Conservation (phyloP, 441 rosid genomes). For the Adansonia rubrostipa region DNA sequence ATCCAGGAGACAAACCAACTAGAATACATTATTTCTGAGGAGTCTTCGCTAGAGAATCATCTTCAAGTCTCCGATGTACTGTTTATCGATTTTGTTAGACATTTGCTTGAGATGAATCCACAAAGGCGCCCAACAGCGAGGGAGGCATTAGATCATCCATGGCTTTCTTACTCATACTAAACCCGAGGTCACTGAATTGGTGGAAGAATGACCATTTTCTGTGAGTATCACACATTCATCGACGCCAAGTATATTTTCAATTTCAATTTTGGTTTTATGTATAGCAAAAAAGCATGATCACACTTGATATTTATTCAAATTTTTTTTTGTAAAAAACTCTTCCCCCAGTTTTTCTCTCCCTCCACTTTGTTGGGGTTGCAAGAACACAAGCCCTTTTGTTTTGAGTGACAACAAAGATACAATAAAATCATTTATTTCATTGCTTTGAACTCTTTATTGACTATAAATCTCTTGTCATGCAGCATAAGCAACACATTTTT, state of each 20-base stretch:
- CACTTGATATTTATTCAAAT: slow-evolving; percentile 19
- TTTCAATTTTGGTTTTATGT: slow-evolving; percentile 32
- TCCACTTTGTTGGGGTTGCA: slow-evolving; percentile 25
- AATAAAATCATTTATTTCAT: slow-evolving; percentile 22
- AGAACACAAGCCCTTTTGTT: slow-evolving; percentile 20
- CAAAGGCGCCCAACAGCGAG: slow-evolving; percentile 73
- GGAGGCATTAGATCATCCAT: slow-evolving; percentile 81
- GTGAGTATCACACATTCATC: slow-evolving; percentile 1
- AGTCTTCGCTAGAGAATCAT: slow-evolving; percentile 65
- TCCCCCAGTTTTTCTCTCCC: neutral
- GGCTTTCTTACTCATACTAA: slow-evolving; percentile 62
- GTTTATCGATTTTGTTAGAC: slow-evolving; percentile 64
- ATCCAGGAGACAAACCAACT: slow-evolving; percentile 73
- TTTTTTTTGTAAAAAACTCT: neutral
- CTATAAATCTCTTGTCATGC: neutral
- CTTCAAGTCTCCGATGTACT: slow-evolving; percentile 57
- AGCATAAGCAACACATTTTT: slow-evolving; percentile 1
- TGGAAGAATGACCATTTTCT: slow-evolving; percentile 1
- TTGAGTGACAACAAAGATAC: slow-evolving; percentile 18
- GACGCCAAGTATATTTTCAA: neutral
- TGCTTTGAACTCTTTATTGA: slow-evolving; percentile 4
- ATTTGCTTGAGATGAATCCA: slow-evolving; percentile 81
- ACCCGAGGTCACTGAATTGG: slow-evolving; percentile 24
- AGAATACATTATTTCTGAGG: slow-evolving; percentile 77
- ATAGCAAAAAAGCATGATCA: neutral